phyloP scores from a whole-genome alignment of 768 basidiomycete species.

The Stropharia rugosoannulata region DNA sequence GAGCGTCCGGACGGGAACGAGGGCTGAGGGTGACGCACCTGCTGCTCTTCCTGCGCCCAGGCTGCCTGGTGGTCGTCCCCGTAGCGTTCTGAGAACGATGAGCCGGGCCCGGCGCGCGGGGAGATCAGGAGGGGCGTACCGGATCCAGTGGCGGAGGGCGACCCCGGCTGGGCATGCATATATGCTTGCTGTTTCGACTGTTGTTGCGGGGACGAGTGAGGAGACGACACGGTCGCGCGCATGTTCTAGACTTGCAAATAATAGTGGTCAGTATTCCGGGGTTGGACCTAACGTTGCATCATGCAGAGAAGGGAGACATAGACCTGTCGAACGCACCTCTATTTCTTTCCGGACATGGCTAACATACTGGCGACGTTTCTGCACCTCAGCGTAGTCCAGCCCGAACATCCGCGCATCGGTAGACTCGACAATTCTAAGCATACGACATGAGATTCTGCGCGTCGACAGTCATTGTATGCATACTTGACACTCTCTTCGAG shows the following conservation, averaged over 20 bases:
- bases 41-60: constrained; percentile 87
- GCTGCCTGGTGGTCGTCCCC: constrained; percentile 67
- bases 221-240: constrained; percentile 55
- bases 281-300: background rate
- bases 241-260: constrained; percentile 64
- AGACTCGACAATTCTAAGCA: constrained; percentile 76
- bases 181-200: constrained; percentile 12
- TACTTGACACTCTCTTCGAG: constrained; percentile 93
- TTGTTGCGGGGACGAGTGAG: constrained; percentile 17
- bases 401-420: constrained; percentile 85
- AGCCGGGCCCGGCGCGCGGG: constrained; percentile 27
- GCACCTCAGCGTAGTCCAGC: constrained; percentile 75
- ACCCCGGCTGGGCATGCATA: background rate
- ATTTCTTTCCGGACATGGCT: constrained; percentile 72
- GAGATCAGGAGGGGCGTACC: constrained; percentile 17
- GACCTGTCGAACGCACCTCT: constrained; percentile 50
- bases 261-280: constrained; percentile 21
- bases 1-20: background rate
- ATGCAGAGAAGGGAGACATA: background rate
- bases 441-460: background rate
- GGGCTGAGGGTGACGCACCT: constrained; percentile 42
- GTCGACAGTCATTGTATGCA: constrained; percentile 15
- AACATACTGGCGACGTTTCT: constrained; percentile 75
- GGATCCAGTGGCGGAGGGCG: constrained; percentile 12
- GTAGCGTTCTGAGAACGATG: constrained; percentile 32